Percentiles rank a stretch among this genome's conserved stretches.
Conservation (phyloP, 2,329 filamentous ascomycete genomes). For the Colletotrichum sojae region DNA sequence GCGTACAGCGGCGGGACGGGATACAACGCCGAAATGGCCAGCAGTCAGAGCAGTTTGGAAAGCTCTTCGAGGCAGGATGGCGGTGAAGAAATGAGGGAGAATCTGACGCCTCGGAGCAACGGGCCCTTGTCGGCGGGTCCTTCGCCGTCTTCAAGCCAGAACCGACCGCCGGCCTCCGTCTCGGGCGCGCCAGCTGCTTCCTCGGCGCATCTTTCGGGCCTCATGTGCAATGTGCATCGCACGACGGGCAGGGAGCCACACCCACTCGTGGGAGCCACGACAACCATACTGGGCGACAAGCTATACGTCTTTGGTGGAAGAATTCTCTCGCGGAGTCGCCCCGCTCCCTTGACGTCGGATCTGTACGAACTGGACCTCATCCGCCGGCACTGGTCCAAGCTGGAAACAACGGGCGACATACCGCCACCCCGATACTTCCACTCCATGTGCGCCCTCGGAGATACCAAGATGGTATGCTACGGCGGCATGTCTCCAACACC, state of each 20-base stretch:
- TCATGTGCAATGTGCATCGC: slow-evolving; percentile 81
- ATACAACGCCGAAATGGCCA: slow-evolving; percentile 55
- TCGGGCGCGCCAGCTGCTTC: slow-evolving; percentile 63
- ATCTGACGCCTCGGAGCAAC: slow-evolving; percentile 65
- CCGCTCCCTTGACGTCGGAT: slow-evolving; percentile 86
- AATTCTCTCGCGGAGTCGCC: slow-evolving; percentile 85
- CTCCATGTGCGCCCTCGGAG: slow-evolving; percentile 92
- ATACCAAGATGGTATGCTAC: slow-evolving; percentile 97
- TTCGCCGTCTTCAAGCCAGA: slow-evolving; percentile 66
- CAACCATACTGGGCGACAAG: slow-evolving; percentile 94
- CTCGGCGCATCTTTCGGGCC: slow-evolving; percentile 73
- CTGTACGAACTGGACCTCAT: slow-evolving; percentile 95
- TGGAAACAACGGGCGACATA: slow-evolving; percentile 86
- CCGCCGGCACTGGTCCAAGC: slow-evolving; percentile 90
- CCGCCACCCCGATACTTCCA: slow-evolving; percentile 97
- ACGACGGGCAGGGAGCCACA: slow-evolving; percentile 94
- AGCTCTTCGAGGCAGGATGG: slow-evolving; percentile 54
- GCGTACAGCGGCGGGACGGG: slow-evolving; percentile 53
- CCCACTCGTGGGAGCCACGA: slow-evolving; percentile 93
- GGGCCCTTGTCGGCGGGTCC: slow-evolving; percentile 70
- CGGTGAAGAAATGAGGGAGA: slow-evolving; percentile 61
- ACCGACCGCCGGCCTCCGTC: slow-evolving; percentile 51
- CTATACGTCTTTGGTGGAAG: slow-evolving; percentile 97
- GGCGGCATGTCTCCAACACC: slow-evolving; percentile 94
- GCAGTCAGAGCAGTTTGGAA: slow-evolving; percentile 41